Conservation (phyloP, 108 stramenopile species). For the Nitzschia palea region DNA sequence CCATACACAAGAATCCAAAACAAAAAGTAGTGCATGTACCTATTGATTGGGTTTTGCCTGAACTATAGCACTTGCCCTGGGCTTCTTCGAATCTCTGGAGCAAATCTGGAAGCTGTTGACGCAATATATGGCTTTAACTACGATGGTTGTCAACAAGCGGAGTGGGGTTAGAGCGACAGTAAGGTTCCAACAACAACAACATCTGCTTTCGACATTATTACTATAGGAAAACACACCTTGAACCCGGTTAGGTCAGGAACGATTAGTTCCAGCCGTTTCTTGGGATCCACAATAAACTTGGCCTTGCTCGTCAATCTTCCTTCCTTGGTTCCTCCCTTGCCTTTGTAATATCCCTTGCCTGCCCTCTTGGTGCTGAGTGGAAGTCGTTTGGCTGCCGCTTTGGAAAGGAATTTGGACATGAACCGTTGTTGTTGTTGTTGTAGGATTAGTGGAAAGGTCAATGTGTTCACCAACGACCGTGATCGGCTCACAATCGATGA, state of each 20-base stretch:
- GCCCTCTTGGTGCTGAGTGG: conserved; percentile 81
- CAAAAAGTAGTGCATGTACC: no score
- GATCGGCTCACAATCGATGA: neutral
- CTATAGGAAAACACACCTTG: conserved; percentile 32
- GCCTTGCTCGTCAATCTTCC: conserved; percentile 71
- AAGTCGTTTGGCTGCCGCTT: conserved; percentile 73
- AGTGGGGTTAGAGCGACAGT: no score
- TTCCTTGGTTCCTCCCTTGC: conserved; percentile 82
- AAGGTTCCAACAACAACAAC: no score
- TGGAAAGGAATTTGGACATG: conserved; percentile 82
- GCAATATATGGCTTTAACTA: conserved; percentile 82
- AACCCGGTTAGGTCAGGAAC: conserved; percentile 82
- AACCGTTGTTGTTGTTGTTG: conserved; percentile 48
- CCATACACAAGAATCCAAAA: no score
- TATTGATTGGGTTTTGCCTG: no score
- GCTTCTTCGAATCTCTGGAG: conserved; percentile 55
- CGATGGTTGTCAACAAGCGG: no score
- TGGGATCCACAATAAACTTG: conserved; percentile 72
- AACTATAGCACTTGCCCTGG: conserved; percentile 27
- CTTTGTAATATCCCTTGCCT: conserved; percentile 87
- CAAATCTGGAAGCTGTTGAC: conserved; percentile 57
- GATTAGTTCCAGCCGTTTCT: conserved; percentile 69
- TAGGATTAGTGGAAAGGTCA: conserved; percentile 6
- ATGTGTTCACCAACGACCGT: neutral
- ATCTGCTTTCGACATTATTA: neutral